phyloP scores from a whole-genome alignment of 106 monocot genomes.

The Posidonia australis region DNA sequence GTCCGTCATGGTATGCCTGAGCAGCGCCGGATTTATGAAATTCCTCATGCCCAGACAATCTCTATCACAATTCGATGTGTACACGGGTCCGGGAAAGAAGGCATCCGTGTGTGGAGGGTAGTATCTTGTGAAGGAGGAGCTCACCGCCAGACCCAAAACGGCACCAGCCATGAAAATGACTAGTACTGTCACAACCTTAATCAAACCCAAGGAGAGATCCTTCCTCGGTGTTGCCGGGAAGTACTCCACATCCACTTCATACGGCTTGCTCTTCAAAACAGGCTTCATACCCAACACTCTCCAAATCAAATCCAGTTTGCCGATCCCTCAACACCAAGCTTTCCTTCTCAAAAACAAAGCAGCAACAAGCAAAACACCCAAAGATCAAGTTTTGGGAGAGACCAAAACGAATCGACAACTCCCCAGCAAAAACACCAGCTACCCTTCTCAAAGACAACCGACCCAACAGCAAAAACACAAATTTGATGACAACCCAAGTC shows the following conservation, averaged over 20 bases:
- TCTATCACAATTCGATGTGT: slow-evolving; percentile 10
- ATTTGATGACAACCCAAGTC: too few species aligned
- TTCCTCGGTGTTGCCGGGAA: slow-evolving; percentile 18
- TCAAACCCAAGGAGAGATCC: slow-evolving; percentile 25
- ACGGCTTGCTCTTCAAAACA: neutral
- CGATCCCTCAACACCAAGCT: too few species aligned
- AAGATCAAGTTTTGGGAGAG: too few species aligned
- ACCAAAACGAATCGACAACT: too few species aligned
- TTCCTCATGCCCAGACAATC: slow-evolving; percentile 35
- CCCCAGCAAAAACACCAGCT: too few species aligned
- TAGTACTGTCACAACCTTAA: slow-evolving; percentile 24
- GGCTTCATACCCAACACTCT: slow-evolving; percentile 14
- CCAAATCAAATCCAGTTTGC: too few species aligned
- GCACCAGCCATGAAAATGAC: slow-evolving; percentile 59
- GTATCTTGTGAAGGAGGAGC: slow-evolving; percentile 38
- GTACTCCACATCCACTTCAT: slow-evolving; percentile 7
- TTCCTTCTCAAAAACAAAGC: too few species aligned
- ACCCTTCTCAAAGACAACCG: too few species aligned
- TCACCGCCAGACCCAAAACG: slow-evolving; percentile 43
- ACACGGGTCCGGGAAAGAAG: slow-evolving; percentile 36
- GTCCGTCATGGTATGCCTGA: slow-evolving; percentile 61
- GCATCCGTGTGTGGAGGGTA: slow-evolving; percentile 31
- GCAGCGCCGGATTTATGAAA: slow-evolving; percentile 35
- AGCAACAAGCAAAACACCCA: too few species aligned
- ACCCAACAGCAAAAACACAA: too few species aligned